Conservation (phyloP, 306 rosid genomes). For the Pyrus bretschneideri region DNA sequence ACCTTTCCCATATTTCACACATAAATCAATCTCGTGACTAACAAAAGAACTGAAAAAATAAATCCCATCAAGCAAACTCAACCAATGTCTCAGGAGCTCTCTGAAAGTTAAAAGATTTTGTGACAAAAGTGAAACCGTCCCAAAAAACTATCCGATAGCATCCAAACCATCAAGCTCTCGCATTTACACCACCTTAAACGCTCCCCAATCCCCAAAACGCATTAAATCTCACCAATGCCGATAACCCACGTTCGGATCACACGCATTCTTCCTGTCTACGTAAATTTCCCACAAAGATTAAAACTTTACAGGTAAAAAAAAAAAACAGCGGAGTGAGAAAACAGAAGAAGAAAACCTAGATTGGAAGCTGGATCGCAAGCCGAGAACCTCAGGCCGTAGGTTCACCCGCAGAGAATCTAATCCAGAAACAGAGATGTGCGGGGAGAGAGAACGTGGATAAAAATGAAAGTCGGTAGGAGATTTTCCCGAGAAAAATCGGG, state of each 20-base stretch:
- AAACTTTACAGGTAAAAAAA: background rate
- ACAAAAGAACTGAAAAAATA: background rate
- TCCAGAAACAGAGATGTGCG: background rate
- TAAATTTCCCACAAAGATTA: background rate
- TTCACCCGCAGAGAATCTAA: constrained; percentile 1
- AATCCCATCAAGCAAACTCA: background rate
- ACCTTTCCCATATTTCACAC: background rate
- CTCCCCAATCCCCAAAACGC: background rate
- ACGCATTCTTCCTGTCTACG: background rate
- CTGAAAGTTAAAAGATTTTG: background rate
- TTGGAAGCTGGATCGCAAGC: background rate
- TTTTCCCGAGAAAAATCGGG: constrained; percentile 1
- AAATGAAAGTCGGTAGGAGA: background rate
- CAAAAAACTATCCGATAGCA: background rate
- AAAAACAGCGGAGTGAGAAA: background rate
- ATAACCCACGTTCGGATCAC: constrained; percentile 7
- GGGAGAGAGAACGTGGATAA: background rate
- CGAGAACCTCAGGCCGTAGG: background rate
- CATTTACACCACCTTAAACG: background rate
- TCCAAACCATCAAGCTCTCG: background rate
- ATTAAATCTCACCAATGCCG: constrained; percentile 5
- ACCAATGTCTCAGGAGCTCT: background rate
- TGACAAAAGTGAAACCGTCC: background rate
- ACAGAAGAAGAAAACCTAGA: background rate
- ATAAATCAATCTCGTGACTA: background rate